A percentile compares a stretch with the other conserved stretches of the same genome.
Conservation (phyloP, 2,329 filamentous ascomycete genomes). For the Metarhizium guizhouense region DNA sequence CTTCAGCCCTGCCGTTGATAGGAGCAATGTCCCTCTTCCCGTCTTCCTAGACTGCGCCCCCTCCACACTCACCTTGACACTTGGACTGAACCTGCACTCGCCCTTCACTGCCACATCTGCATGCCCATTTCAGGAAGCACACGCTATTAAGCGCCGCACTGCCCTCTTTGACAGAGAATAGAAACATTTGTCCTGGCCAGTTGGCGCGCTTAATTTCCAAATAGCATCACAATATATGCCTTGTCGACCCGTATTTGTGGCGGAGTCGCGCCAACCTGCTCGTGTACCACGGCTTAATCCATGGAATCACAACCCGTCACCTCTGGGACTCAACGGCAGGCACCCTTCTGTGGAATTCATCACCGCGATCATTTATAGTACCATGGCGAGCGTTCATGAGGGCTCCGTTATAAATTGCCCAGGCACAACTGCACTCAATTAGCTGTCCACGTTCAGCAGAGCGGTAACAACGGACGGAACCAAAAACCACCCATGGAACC, state of each 20-base stretch:
- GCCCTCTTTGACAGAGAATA: slow-evolving; percentile 2
- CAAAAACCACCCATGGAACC: neutral
- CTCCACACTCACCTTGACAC: neutral
- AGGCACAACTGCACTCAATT: neutral
- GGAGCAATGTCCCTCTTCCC: neutral
- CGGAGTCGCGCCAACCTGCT: slow-evolving; percentile 1
- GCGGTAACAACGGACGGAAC: neutral
- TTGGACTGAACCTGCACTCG: neutral
- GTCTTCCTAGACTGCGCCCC: neutral
- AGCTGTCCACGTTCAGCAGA: neutral
- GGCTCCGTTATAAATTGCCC: neutral
- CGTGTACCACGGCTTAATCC: neutral
- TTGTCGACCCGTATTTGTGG: neutral
- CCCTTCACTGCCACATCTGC: slow-evolving; percentile 3
- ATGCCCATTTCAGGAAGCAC: neutral
- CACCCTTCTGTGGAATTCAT: too few species aligned
- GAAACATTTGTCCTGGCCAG: neutral
- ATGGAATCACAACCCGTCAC: neutral
- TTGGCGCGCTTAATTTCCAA: neutral
- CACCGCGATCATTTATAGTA: neutral
- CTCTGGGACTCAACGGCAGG: too few species aligned
- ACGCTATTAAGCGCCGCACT: neutral
- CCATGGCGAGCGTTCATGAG: neutral
- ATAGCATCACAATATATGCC: neutral
- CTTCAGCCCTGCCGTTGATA: neutral